Base-by-base conservation (phyloP, 2,329 filamentous ascomycete genomes). In the Hymenoscyphus occultus region DNA sequence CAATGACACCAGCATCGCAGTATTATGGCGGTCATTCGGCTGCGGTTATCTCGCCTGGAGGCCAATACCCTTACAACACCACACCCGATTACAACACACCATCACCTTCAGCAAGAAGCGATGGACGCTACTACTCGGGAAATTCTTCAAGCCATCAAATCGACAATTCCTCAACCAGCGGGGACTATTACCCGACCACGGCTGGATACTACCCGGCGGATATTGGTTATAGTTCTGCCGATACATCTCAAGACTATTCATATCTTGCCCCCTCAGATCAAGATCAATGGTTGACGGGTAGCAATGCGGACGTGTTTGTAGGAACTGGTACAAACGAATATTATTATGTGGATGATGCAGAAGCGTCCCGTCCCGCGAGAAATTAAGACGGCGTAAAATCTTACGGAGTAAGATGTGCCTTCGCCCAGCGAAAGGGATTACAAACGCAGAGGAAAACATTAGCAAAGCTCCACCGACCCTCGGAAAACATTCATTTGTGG, bases 291-390 rank as follows among this genome's bases (percentile, higher is more conserved):
- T 62, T 68, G n/a, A 48, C 64, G 2, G 65, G 60, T 54, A 66
- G 67, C 2, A 65, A 71, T 63, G 63, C 66, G 39, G 56, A 60
- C 16, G 66, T 61, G 4, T 71, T 70, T 61, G 64, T 67, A n/a
- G 70, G 68, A 31, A 42, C 61, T 12, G 61, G 56, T 7, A 42
- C 66, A 14, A 63, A 39, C 16, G 66, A 70, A 28, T 71, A 70
- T 42, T 68, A 62, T 51, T 71, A 70, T 39, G 64, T 64, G 14
- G 56, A 62, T 32, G 67, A 69, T 3, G 51, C 62, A 5, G 68
- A 68, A 32, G 62, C 63, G 22, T 40, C 63, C n/a, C 35, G 32
- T 16, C 40, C 42, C n/a, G n/a, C 35, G 39, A 28, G 59, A 58
- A 39, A 39, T 60, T 60, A 16, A 54, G 22, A 56, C 16, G 13